Evolutionary conservation across 306 rosid genomes (phyloP), one percentile per base, ranked within the genome.

Genomic region (Citrullus mucosospermus): DNA sequence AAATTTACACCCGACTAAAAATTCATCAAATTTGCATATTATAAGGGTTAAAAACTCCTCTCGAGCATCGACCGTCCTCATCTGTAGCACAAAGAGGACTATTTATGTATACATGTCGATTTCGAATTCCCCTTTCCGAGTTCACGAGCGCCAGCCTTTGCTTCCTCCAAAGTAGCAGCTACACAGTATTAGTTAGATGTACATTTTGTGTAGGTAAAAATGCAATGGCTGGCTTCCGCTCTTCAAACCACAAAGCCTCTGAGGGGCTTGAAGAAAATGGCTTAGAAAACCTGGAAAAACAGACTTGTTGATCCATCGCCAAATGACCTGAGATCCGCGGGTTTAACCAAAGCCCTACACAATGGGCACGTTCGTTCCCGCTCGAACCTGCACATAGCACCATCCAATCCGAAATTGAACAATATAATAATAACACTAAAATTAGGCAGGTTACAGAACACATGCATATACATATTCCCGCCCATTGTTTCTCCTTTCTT

Each of bases 321-420:
- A 46, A 92, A 95, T 80, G 98, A 95, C 84, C 91, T 91, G 32
- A 95, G 92, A 82, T 92, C 98, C 15, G 98, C 92, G 16, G 97
- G 91, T 87, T 92, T 95, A 61, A 95, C 98, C 90, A 95, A 82
- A 75, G 98, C 97, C 88, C 98, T 88, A 88, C 98, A 95, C 85
- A 95, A 83, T 1, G 98, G 98, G 56, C 98, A 92, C 9, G 98
- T 95, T 38, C 98, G 85, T 83, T 92, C 98, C 90, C 98, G 88
- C 91, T 95, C 98, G 78, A 95, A 95, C 98, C 98, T 95, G 89
- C 28, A 69, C 78, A 84, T 18, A 39, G 50, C 62, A 36, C 54
- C 75, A 39, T 28, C 61, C 30, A 56, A 11, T 75, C n/a, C 38
- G 5, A 69, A 18, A 75, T 78, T 25, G n/a, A 60, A 18, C 78